Base-by-base conservation (phyloP, 1,284 basidiomycete genomes). In the Apiotrichum porosum region DNA sequence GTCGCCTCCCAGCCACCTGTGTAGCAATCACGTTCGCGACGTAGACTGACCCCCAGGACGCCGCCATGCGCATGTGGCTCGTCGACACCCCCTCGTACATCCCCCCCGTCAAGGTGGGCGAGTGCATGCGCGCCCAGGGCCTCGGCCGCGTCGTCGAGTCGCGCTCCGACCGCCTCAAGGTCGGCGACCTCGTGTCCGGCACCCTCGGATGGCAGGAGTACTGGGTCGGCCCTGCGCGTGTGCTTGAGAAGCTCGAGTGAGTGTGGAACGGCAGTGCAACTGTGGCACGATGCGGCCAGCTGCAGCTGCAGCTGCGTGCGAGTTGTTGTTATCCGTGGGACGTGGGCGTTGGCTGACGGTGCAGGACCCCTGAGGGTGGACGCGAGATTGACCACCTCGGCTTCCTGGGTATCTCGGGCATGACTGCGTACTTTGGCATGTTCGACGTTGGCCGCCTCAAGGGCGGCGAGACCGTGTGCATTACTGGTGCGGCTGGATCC, bases 401-500 rank as follows among this genome's bases (percentile, higher is more conserved):
- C 36, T 80, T 82, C 3, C 76, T 91, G 10, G 87, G 89, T n/a
- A 65, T 69, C 26, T 80, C 82, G 19, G 86, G 86, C 81, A 64
- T 89, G 69, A 90, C 88, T 6, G 86, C 88, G 6, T 91, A 89
- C 71, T 86, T 90, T 58, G 86, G 90, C n/a, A 77, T 93, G 32
- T 77, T 82, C 65, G 85, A 89, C 45, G 76, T 93, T 37, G 88
- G 83, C 22, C 68, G 86, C 52, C 66, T 92, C 61, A 86, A 92
- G 68, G 71, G 82, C 0, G 88, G 88, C 10, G 89, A 94, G 51
- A 86, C 80, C 0, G 80, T 93, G 39, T 79, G 93, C 22, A 84
- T 94, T 18, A 88, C 87, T 1, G 90, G 88, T 18, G 90, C 90
- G 0, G 90, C 89, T 18, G 90, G 90, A n/a, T 83, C 88, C 4